These are phyloP conservation scores for Lodderomyces jiufengensis DNA, from an alignment of 1,139 yeast genomes.

Conservation along the genomic window DNA sequence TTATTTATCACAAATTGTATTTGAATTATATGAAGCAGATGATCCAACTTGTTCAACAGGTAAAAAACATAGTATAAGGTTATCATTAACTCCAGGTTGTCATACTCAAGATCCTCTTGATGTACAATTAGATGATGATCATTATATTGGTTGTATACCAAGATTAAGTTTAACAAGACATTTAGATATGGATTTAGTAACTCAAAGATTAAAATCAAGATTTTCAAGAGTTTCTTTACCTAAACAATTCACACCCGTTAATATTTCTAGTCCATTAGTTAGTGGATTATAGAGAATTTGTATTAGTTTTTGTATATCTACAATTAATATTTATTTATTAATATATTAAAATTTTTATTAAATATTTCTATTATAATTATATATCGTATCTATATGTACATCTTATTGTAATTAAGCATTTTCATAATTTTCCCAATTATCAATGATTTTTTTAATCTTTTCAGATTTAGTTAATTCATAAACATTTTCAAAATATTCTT, in stretches of 20 bases:
- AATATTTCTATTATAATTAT: not conserved
- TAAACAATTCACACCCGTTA: constrained; percentile 86
- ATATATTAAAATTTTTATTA: not conserved
- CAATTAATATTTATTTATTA: constrained; percentile 1
- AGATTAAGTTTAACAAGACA: constrained; percentile 87
- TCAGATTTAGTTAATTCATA: constrained; percentile 88
- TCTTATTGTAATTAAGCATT: constrained; percentile 28
- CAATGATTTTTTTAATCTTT: constrained; percentile 83
- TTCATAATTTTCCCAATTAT: constrained; percentile 91
- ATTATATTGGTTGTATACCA: constrained; percentile 94
- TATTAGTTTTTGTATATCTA: not conserved
- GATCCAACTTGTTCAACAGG: constrained; percentile 56
- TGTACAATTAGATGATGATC: constrained; percentile 93
- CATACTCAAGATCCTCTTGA: constrained; percentile 97
- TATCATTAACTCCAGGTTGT: constrained; percentile 94
- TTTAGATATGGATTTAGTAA: constrained; percentile 85
- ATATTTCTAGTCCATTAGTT: constrained; percentile 65
- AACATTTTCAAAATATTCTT: constrained; percentile 95
- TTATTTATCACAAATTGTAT: constrained; percentile 89
- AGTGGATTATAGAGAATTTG: constrained; percentile 14
- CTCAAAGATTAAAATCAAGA: constrained; percentile 75
- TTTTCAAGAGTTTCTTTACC: constrained; percentile 89
- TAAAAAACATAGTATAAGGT: constrained; percentile 82
- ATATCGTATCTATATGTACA: not conserved
- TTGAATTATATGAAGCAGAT: constrained; percentile 84